These are phyloP conservation scores for Chenopodium suecicum DNA, from an alignment of 148 eudicot genomes.

Conservation along the genomic window DNA sequence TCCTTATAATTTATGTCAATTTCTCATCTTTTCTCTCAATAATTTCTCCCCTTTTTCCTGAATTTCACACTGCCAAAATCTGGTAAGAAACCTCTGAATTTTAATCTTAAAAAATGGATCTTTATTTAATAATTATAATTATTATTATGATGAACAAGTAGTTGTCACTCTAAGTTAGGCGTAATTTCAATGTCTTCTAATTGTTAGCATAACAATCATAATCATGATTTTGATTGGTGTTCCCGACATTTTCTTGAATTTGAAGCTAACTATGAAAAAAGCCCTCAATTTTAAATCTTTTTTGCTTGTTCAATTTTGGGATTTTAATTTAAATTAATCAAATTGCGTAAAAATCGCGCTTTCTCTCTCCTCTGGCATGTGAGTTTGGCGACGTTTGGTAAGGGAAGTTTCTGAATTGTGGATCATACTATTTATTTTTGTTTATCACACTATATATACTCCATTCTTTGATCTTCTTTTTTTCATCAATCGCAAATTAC, in stretches of 20 bases:
- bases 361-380: slow-evolving; percentile 28
- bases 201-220: slow-evolving; percentile 17
- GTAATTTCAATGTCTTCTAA: slow-evolving; percentile 19
- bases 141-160: not conserved
- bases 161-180: slow-evolving; percentile 15
- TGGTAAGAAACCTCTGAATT: not conserved
- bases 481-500: slow-evolving; percentile 9
- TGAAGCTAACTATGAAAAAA: slow-evolving; percentile 20
- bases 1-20: not conserved
- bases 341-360: slow-evolving; percentile 31
- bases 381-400: slow-evolving; percentile 32
- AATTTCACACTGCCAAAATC: not conserved
- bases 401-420: slow-evolving; percentile 21
- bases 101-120: too few species aligned
- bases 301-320: slow-evolving; percentile 2
- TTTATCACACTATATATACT: slow-evolving; percentile 16
- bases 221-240: slow-evolving; percentile 6
- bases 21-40: not conserved
- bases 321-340: slow-evolving; percentile 7
- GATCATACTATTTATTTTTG: slow-evolving; percentile 14
- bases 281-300: not conserved
- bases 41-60: not conserved
- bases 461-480: slow-evolving; percentile 15
- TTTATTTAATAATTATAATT: too few species aligned
- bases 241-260: slow-evolving; percentile 29